These are phyloP conservation scores for Zymoseptoria brevis DNA, from an alignment of 2,329 filamentous ascomycete species.

Conservation along the genomic window DNA sequence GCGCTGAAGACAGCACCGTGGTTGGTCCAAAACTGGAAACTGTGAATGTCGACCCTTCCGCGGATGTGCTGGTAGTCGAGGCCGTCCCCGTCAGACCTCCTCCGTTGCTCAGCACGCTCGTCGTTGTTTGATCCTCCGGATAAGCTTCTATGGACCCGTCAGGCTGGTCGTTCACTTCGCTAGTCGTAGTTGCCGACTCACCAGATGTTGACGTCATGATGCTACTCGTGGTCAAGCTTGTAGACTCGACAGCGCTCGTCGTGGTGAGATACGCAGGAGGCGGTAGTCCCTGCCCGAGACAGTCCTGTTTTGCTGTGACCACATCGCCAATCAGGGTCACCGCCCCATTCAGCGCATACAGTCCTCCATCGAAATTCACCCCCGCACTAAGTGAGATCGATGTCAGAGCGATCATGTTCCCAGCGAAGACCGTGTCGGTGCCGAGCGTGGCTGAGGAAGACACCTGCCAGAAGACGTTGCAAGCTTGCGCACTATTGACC, in stretches of 20 bases:
- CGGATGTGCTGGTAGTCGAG: background rate
- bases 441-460: constrained; percentile 5
- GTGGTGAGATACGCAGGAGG: background rate
- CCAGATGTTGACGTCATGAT: background rate
- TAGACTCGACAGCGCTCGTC: background rate
- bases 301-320: background rate
- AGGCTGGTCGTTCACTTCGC: background rate
- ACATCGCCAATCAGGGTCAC: background rate
- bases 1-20: too few species aligned
- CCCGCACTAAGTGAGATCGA: background rate
- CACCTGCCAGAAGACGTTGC: constrained; percentile 8
- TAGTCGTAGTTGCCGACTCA: background rate
- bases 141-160: background rate
- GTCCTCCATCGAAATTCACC: background rate
- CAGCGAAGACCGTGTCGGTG: constrained; percentile 1
- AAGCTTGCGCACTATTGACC: constrained; percentile 4
- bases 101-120: background rate
- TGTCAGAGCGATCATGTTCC: background rate
- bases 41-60: too few species aligned
- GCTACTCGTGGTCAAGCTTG: too few species aligned
- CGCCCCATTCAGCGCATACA: background rate
- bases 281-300: background rate
- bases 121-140: background rate
- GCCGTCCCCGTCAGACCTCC: too few species aligned
- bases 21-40: too few species aligned